Base-by-base conservation (phyloP, 2,329 filamentous ascomycete genomes). In the Microdochium trichocladiopsis region DNA sequence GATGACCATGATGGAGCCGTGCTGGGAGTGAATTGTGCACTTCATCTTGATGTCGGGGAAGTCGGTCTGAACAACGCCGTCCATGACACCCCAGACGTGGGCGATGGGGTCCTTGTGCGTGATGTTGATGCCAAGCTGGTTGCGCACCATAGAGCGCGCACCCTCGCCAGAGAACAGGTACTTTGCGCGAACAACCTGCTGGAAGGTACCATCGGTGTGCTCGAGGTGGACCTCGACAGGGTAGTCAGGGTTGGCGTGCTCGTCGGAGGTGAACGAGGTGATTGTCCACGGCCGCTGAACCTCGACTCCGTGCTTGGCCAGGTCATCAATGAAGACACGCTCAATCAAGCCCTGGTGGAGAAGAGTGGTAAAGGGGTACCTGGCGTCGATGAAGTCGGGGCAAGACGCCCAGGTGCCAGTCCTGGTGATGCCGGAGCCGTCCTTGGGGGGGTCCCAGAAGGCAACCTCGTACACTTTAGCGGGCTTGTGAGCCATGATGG, bases 341-440 rank as follows among this genome's bases (percentile, higher is more conserved):
- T 90, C 86, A 53, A 89, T 88, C 56, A 81, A 68, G 5, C 86
- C 87, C 63, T 90, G 86, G 61, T 90, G 86, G 12, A 90, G 69
- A 2, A 87, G 77, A 1, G 86, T 84, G 50, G 85, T 87, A 61
- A 87, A 87, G 4, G 83, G 84, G 58, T 86, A 88, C 49, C 86
- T 76, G 14, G 85, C 84, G 51, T 87, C 83, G 53, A 88, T 86
- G 69, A 95, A 96, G 58, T 82, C 84, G 1, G 92, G 92, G 69
- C 92, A 96, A 64, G 87, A 92, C 4, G 90, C 87, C 90, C 90
- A 96, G 4, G 83, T 85, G 25, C 84, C 83, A 1, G 84, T 88
- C 57, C 85, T 75, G 28, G 76, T 72, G 56, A 88, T 87, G 28
- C 83, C 80, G 45, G 73, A 69, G 31, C 74, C 74, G 45, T 76